A percentile compares a stretch with the other conserved stretches of the same genome.
Evolutionary conservation across 495 filamentous ascomycete genomes (phyloP).

Genomic region (Choiromyces venosus): DNA sequence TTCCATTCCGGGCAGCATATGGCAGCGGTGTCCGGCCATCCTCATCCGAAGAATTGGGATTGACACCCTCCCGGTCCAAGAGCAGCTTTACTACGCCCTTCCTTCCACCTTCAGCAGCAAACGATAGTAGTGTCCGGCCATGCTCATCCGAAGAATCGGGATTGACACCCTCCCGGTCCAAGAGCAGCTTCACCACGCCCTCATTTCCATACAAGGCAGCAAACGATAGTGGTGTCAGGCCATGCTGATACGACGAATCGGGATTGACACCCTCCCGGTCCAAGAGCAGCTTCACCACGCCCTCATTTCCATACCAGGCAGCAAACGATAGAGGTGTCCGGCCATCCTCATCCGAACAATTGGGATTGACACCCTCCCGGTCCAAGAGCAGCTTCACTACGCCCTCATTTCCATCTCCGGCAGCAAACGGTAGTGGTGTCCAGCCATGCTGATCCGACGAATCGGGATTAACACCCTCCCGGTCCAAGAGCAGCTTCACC

Average conservation of each 20-base stretch:
- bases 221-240: conserved; percentile 30
- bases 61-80: neutral
- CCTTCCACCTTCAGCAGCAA: neutral
- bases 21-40: neutral
- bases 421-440: conserved; percentile 42
- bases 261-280: conserved; percentile 3
- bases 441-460: conserved; percentile 4
- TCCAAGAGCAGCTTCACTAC: conserved; percentile 36
- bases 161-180: neutral
- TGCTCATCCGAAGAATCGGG: neutral
- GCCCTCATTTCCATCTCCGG: conserved; percentile 30
- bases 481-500: neutral
- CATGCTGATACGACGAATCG: conserved; percentile 7
- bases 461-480: neutral
- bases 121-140: neutral
- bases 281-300: conserved; percentile 30
- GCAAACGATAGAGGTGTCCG: conserved; percentile 46
- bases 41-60: neutral
- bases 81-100: neutral
- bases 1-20: too few relatives aligned
- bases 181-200: neutral
- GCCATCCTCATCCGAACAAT: conserved; percentile 23
- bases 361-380: conserved; percentile 11
- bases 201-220: neutral
- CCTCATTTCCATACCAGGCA: conserved; percentile 42